These are phyloP conservation scores for Gonium pectorale DNA, from an alignment of 139 green algal species.

Conservation along the genomic window DNA sequence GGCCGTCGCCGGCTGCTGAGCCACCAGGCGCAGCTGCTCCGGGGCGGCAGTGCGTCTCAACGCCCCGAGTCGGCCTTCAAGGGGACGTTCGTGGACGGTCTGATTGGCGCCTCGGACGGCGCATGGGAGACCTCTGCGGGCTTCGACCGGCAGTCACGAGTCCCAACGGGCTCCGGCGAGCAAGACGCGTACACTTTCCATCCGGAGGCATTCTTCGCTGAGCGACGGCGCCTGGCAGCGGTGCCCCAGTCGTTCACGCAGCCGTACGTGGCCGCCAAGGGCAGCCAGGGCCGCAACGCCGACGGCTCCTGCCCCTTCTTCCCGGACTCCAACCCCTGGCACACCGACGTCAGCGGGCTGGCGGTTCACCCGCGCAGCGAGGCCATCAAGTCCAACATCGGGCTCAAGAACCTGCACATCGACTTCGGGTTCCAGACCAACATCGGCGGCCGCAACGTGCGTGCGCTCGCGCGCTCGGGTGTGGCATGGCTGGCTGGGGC, in stretches of 20 bases:
- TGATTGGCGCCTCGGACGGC: too few species aligned
- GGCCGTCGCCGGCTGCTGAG: neutral
- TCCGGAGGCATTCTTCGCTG: too few species aligned
- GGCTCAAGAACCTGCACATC: neutral
- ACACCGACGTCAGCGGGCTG: constrained; percentile 19
- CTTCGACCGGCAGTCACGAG: too few species aligned
- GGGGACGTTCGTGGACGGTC: too few species aligned
- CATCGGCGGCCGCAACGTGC: neutral
- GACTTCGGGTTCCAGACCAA: constrained; percentile 7
- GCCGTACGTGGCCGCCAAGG: neutral
- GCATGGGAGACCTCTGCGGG: too few species aligned
- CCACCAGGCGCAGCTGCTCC: neutral
- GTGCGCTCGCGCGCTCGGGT: neutral
- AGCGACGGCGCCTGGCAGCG: neutral
- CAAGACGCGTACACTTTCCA: too few species aligned
- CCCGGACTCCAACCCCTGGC: constrained; percentile 20
- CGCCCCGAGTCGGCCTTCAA: too few species aligned
- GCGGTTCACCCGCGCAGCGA: constrained; percentile 39
- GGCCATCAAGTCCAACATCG: constrained; percentile 48
- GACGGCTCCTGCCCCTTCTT: constrained; percentile 47
- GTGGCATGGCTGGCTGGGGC: neutral
- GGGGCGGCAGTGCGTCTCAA: too few species aligned
- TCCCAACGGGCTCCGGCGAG: too few species aligned
- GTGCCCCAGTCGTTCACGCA: neutral
- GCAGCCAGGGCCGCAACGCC: constrained; percentile 39